A percentile compares a stretch with the other conserved stretches of the same genome.
These are phyloP conservation scores for Camellia granthamiana DNA, from an alignment of 148 eudicot species.

Conservation along the genomic window DNA sequence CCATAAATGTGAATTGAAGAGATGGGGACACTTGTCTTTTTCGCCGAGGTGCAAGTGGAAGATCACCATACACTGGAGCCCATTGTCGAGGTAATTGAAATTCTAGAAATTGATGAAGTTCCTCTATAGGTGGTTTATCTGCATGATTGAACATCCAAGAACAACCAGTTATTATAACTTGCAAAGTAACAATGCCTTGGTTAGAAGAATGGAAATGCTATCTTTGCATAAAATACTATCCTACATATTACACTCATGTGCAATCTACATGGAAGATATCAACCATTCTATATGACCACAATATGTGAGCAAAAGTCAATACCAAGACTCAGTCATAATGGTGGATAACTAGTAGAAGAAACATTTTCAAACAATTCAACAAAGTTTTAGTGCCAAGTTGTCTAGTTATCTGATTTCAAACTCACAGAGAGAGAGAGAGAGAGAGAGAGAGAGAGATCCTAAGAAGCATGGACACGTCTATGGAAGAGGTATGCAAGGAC, in stretches of 20 bases:
- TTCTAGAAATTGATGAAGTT: slow-evolving; percentile 81
- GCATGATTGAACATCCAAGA: slow-evolving; percentile 31
- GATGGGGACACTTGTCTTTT: slow-evolving; percentile 72
- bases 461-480: too few species aligned
- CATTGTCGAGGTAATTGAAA: slow-evolving; percentile 96
- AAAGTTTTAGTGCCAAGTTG: not conserved
- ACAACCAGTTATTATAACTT: not conserved
- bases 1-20: slow-evolving; percentile 74
- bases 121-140: slow-evolving; percentile 96
- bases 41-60: slow-evolving; percentile 75
- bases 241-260: not conserved
- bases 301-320: not conserved
- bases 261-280: not conserved
- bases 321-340: not conserved
- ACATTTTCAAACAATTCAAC: not conserved
- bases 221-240: not conserved
- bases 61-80: slow-evolving; percentile 91
- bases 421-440: not conserved
- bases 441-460: not conserved
- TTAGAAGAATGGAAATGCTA: not conserved
- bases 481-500: too few species aligned
- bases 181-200: not conserved
- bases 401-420: not conserved
- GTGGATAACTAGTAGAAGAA: not conserved
- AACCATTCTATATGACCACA: not conserved